Evolutionary conservation across 2,329 filamentous ascomycete genomes (phyloP), one percentile per base, ranked within the genome.

Genomic region (Alternaria conjuncta): DNA sequence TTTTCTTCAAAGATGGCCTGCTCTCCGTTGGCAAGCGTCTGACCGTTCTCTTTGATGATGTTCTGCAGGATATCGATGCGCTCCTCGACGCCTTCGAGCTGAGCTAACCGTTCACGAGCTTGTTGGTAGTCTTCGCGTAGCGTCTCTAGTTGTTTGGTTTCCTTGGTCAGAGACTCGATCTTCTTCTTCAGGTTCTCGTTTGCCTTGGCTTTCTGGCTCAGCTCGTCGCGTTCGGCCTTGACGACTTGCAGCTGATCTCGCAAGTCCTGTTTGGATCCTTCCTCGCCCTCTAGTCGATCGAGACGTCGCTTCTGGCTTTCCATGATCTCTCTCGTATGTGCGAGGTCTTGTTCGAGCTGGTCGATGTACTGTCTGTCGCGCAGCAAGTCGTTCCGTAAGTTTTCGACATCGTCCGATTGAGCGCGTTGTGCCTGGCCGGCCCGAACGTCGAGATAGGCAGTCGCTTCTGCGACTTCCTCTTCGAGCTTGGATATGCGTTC

Each of bases 181-280:
- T 86, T 86, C 78, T 85, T 85, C 71, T 83, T 84, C 21, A 86
- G 79, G 61, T 86, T 86, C 68, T 86, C 84, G 60, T 84, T 85
- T 21, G 83, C 83, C 62, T 84, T 84, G 25, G 82, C 79, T 63
- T 83, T 84, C 63, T 84, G 82, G 30, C 74, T 77, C 21, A 85
- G 75, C 56, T 85, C 84, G 57, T 85, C 84, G 30, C 84, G 80
- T 71, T 86, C 84, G 0, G 82, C 80, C 56, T 78, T 77, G 49
- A 85, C 71, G 25, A 85, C 74, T 66, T 85, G 84, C n/a, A 85
- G 67, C 56, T 85, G 83, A 63, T 86, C 84, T 5, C 82, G 80
- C n/a, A 86, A 70, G 55, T 83, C 82, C 69, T 84, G 82, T 63
- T 84, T 84, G 15, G 77, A 78, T 15, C 80, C 81, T 54, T 78